These are phyloP conservation scores for Exophiala alcalophila DNA, from an alignment of 2,329 filamentous ascomycete species.

Conservation along the genomic window DNA sequence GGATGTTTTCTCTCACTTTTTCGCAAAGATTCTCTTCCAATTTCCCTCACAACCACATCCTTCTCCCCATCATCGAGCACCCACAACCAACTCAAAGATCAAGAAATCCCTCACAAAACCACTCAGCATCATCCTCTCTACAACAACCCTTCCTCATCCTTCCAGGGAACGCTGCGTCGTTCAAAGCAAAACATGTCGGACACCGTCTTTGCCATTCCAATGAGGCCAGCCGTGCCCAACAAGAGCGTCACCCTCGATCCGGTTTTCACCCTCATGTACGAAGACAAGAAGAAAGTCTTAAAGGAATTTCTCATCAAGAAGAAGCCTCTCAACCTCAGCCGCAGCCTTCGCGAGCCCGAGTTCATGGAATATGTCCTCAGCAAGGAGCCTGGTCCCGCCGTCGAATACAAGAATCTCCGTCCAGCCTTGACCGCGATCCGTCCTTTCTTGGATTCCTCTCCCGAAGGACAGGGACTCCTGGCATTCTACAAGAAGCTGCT, in stretches of 20 bases:
- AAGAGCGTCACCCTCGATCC: constrained; percentile 14
- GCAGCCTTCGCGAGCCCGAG: constrained; percentile 3
- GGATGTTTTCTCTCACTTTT: not conserved
- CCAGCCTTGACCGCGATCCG: constrained; percentile 17
- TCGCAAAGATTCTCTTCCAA: too few species aligned
- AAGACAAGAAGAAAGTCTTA: constrained; percentile 16
- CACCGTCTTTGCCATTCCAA: constrained; percentile 16
- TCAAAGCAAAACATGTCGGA: too few species aligned
- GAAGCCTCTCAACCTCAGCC: constrained; percentile 11
- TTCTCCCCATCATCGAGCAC: too few species aligned
- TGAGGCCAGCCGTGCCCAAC: constrained; percentile 6
- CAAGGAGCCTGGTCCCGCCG: constrained; percentile 18
- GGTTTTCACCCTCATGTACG: constrained; percentile 21
- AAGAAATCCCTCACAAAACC: too few species aligned
- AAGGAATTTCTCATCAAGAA: constrained; percentile 14
- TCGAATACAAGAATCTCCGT: constrained; percentile 21
- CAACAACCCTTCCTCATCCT: not conserved
- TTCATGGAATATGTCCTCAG: constrained; percentile 14
- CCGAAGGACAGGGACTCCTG: constrained; percentile 16
- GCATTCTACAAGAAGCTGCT: constrained; percentile 18
- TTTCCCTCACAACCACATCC: too few species aligned
- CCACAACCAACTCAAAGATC: too few species aligned
- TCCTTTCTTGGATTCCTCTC: constrained; percentile 11
- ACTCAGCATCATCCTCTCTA: constrained; percentile 1
- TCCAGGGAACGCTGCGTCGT: too few species aligned